Conservation (phyloP, 306 rosid species). For the Benincasa hispida region DNA sequence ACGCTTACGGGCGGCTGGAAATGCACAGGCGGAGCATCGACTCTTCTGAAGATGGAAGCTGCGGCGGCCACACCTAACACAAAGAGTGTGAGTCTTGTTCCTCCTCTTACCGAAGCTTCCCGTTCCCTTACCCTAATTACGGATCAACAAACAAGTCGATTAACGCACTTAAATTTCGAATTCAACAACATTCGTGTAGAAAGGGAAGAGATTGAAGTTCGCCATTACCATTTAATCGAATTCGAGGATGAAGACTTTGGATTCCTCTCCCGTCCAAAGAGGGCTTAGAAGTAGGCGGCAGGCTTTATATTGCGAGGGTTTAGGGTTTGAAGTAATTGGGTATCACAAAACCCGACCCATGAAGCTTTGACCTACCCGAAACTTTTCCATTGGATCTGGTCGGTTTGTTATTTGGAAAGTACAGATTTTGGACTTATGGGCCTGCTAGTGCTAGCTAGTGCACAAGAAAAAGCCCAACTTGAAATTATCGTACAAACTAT, state of each 20-base stretch:
- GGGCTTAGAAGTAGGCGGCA: not conserved
- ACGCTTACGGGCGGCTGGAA: constrained; percentile 88
- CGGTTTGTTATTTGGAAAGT: not conserved
- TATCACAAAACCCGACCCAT: not conserved
- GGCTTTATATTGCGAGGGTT: not conserved
- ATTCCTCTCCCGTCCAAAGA: not conserved
- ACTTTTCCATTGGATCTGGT: not conserved
- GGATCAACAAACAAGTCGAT: not conserved
- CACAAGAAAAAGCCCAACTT: not conserved
- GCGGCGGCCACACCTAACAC: constrained; percentile 97
- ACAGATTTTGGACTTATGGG: not conserved
- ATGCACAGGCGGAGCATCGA: constrained; percentile 93
- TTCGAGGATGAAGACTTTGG: not conserved
- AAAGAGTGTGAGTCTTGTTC: constrained; percentile 97
- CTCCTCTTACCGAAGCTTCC: constrained; percentile 97
- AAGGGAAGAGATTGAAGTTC: not conserved
- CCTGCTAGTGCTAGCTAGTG: not conserved
- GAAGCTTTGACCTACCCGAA: not conserved
- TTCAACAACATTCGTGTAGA: not conserved
- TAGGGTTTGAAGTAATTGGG: not conserved
- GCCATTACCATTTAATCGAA: constrained; percentile 38
- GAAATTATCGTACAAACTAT: no score
- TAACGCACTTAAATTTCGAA: not conserved
- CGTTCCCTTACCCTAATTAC: constrained; percentile 81
- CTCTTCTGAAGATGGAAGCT: constrained; percentile 98